Evolutionary conservation across 2,329 filamentous ascomycete genomes (phyloP), one percentile per base, ranked within the genome.

Genomic region (Xylaria sp.): DNA sequence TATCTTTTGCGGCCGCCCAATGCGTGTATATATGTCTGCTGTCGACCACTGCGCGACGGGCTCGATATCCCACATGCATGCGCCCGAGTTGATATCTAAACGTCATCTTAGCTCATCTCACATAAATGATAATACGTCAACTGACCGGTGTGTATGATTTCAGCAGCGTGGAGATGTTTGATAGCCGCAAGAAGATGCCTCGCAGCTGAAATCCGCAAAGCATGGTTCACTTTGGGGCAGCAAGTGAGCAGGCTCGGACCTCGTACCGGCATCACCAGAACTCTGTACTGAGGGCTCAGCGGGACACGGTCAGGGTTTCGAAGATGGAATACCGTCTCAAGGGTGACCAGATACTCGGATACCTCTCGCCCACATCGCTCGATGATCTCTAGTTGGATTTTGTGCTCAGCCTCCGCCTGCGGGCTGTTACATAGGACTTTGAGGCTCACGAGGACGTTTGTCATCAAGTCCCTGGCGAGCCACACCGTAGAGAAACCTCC

Each of bases 131-230:
- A 19, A 32, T n/a, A n/a, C n/a, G n/a, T n/a, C n/a, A n/a, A n/a
- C n/a, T n/a, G n/a, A n/a, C 55, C 54, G 7, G 36, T 21, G 55
- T 59, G 54, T 45, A 64, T 34, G 17, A 54, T 59, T 19, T 42
- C 27, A n/a, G 42, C 56, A 17, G 12, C 42, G 11, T 59, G 56
- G 14, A 59, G n/a, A n/a, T 9, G 50, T 14, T 55, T 54, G 12
- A 62, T 39, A 17, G 34, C 50, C 36, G 12, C 11, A 50, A 62
- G 59, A 32, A 55, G 45, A 32, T 47, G 34, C 3, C 39, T 47
- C 1, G 48, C 34, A 17, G 19, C 48, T 11, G 9, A 14, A 4
- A 62, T 14, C 6, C 50, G 36, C 17, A 62, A 9, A 19, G 9
- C n/a, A 6, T 17, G 42, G n/a, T 6, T 19, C 6, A 47, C 17